phyloP scores from a whole-genome alignment of 352 stramenopile genomes.

The Globisporangium echinulatum region DNA sequence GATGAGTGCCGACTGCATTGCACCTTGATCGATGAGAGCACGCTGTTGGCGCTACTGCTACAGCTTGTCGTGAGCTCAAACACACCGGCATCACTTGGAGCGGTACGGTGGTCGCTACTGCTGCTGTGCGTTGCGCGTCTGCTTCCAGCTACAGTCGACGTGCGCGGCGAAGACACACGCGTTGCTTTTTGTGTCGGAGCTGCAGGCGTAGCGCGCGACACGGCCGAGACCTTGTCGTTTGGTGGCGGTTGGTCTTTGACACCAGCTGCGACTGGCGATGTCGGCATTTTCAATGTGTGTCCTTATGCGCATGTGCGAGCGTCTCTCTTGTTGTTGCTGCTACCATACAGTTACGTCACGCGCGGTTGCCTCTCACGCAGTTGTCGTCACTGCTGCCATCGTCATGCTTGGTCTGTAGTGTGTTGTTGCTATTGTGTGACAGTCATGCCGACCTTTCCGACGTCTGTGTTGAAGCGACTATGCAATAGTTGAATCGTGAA shows the following conservation, averaged over 20 bases:
- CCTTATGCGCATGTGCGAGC: too few relatives aligned
- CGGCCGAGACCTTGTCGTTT: slow-evolving; percentile 5
- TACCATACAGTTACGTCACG: too few relatives aligned
- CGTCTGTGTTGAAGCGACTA: too few relatives aligned
- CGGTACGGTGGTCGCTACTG: background rate
- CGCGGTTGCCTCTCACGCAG: too few relatives aligned
- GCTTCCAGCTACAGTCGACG: background rate
- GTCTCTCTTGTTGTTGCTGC: too few relatives aligned
- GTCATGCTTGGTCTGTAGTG: too few relatives aligned
- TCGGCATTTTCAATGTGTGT: too few relatives aligned
- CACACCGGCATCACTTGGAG: background rate
- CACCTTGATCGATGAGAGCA: slow-evolving; percentile 10
- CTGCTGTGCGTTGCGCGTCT: background rate
- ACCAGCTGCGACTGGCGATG: too few relatives aligned
- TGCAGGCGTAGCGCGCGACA: background rate
- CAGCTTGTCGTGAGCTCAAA: background rate
- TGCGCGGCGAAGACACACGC: background rate
- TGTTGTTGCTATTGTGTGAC: too few relatives aligned
- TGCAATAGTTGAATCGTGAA: too few relatives aligned
- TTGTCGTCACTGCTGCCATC: too few relatives aligned
- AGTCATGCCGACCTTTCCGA: too few relatives aligned
- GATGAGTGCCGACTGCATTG: background rate
- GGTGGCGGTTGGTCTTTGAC: background rate
- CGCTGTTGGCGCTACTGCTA: background rate
- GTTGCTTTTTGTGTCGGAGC: background rate